A percentile compares a stretch with the other conserved stretches of the same genome.
phyloP scores from a whole-genome alignment of 495 filamentous ascomycete species.

The Aspergillus carlsbadensis region DNA sequence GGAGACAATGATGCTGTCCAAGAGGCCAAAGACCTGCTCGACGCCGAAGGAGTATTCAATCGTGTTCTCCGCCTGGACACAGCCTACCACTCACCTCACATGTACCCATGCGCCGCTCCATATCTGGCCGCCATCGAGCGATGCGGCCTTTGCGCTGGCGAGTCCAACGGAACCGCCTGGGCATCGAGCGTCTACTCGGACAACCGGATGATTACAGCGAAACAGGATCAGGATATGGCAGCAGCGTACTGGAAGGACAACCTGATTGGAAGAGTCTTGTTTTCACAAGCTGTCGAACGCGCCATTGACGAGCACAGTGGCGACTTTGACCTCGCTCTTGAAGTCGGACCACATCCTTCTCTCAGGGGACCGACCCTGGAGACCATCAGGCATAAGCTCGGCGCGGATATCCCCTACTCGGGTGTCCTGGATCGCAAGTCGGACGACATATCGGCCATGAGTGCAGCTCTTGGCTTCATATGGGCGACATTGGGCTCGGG shows the following conservation, averaged over 20 bases:
- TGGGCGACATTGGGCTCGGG: neutral
- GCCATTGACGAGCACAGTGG: neutral
- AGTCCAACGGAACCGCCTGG: neutral
- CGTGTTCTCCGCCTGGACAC: conserved; percentile 43
- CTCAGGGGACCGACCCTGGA: conserved; percentile 48
- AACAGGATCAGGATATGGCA: too few relatives aligned
- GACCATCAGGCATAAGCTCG: conserved; percentile 31
- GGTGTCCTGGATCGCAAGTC: conserved; percentile 36
- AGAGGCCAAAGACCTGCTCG: conserved; percentile 24
- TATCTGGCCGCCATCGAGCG: neutral
- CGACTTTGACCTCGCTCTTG: conserved; percentile 34
- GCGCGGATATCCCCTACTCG: conserved; percentile 33
- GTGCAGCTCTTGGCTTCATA: conserved; percentile 42
- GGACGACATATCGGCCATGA: conserved; percentile 40
- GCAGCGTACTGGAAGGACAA: neutral
- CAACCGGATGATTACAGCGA: neutral
- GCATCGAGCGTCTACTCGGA: neutral
- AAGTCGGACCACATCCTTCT: conserved; percentile 58
- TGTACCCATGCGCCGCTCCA: conserved; percentile 22
- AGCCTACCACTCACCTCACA: conserved; percentile 33
- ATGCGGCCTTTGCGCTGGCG: too few relatives aligned
- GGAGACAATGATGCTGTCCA: conserved; percentile 35
- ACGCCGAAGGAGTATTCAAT: conserved; percentile 32
- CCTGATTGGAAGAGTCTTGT: conserved; percentile 2
- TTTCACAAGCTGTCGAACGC: conserved; percentile 2